Evolutionary conservation across 106 monocot species (phyloP).

Genomic region (Dioscorea zingiberensis): DNA sequence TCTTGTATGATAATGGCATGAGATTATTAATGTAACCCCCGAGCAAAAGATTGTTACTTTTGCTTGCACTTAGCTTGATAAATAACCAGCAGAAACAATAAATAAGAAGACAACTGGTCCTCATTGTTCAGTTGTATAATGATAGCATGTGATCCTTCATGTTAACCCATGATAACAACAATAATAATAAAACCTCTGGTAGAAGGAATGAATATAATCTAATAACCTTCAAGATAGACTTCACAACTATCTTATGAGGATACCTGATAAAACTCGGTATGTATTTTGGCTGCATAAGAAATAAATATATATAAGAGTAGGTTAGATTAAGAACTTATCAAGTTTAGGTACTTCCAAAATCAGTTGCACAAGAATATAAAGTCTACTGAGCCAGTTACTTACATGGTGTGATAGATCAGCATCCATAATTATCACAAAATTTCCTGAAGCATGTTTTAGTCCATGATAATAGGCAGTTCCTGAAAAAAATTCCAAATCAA

Average conservation of each 20-base stretch:
- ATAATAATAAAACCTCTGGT: too few relatives aligned
- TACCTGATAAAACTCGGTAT: slow-evolving; percentile 95
- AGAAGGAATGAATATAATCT: too few relatives aligned
- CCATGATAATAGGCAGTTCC: slow-evolving; percentile 98
- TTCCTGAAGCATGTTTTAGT: slow-evolving; percentile 86
- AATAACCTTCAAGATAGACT: too few relatives aligned
- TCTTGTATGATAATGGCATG: too few relatives aligned
- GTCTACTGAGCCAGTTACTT: too few relatives aligned
- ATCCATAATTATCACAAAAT: slow-evolving; percentile 97
- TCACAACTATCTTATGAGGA: neutral
- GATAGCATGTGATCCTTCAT: neutral
- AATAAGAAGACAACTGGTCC: neutral
- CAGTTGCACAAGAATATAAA: too few relatives aligned
- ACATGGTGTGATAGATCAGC: slow-evolving; percentile 99
- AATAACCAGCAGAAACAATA: too few relatives aligned
- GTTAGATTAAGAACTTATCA: neutral
- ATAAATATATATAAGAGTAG: slow-evolving; percentile 10
- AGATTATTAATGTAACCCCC: too few relatives aligned
- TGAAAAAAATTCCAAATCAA: slow-evolving; percentile 18
- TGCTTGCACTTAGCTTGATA: too few relatives aligned
- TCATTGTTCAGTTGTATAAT: neutral
- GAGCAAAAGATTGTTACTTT: too few relatives aligned
- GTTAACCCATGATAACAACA: too few relatives aligned
- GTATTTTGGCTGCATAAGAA: slow-evolving; percentile 84
- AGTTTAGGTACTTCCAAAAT: neutral